phyloP scores from a whole-genome alignment of 2,329 filamentous ascomycete genomes.

The Hymenoscyphus albidus region DNA sequence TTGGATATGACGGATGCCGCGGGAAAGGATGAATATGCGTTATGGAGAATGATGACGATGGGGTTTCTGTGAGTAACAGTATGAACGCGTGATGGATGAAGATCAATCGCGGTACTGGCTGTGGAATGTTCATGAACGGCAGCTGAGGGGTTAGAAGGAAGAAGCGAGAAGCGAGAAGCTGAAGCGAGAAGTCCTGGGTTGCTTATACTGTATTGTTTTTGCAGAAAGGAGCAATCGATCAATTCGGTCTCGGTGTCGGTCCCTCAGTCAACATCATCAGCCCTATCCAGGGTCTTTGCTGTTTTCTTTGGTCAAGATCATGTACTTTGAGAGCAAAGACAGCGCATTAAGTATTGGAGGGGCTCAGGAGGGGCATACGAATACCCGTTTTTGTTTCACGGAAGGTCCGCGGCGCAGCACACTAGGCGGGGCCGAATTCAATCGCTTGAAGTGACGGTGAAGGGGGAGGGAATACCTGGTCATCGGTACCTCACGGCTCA shows the following conservation, averaged over 20 bases:
- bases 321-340: neutral
- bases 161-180: no score
- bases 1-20: neutral
- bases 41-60: no score
- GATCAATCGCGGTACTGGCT: no score
- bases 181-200: neutral
- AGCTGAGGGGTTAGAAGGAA: no score
- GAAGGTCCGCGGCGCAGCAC: neutral
- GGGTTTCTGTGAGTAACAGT: no score
- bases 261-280: neutral
- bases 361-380: neutral
- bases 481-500: neutral
- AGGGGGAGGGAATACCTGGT: neutral
- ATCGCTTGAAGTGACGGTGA: neutral
- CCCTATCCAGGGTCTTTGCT: no score
- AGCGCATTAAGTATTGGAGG: neutral
- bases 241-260: neutral
- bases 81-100: no score
- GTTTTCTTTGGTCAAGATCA: no score
- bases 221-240: neutral
- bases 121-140: no score
- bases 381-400: constrained; percentile 1
- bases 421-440: neutral
- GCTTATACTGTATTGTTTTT: neutral
- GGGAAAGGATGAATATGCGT: neutral